phyloP scores from a whole-genome alignment of 176 grass and related monocot genomes.

The Oryza nivara region DNA sequence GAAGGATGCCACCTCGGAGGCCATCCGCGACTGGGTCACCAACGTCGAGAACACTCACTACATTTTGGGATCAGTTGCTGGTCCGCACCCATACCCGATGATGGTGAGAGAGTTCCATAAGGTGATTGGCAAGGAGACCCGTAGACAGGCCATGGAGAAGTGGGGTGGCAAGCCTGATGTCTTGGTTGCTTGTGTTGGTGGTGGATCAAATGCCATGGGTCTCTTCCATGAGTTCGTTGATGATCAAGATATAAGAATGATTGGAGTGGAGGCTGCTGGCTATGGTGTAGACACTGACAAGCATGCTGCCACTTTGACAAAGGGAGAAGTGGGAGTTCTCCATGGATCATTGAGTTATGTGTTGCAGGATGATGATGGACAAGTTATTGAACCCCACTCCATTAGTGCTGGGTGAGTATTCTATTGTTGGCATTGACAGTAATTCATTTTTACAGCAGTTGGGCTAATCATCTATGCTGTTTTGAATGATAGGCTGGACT shows the following conservation, averaged over 20 bases:
- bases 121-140: conserved; percentile 87
- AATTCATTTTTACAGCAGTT: conserved; percentile 5
- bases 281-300: conserved; percentile 85
- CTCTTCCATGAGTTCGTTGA: conserved; percentile 96
- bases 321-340: conserved; percentile 90
- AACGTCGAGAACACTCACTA: conserved; percentile 94
- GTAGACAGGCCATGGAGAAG: conserved; percentile 87
- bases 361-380: conserved; percentile 94
- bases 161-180: conserved; percentile 93
- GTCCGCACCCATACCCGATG: conserved; percentile 96
- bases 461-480: conserved; percentile 26
- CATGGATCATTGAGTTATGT: conserved; percentile 97
- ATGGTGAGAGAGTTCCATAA: conserved; percentile 98
- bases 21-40: conserved; percentile 96
- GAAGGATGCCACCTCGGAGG: conserved; percentile 96
- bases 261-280: conserved; percentile 97
- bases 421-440: not conserved
- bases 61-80: conserved; percentile 87
- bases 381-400: conserved; percentile 96
- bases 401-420: conserved; percentile 92
- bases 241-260: conserved; percentile 77
- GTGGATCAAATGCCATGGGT: conserved; percentile 96
- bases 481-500: conserved; percentile 68
- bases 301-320: conserved; percentile 91
- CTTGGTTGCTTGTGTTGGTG: conserved; percentile 91